Percentiles rank a stretch among this genome's conserved stretches.
phyloP scores from a whole-genome alignment of 2,329 filamentous ascomycete species.

The Fusarium goolgardi region DNA sequence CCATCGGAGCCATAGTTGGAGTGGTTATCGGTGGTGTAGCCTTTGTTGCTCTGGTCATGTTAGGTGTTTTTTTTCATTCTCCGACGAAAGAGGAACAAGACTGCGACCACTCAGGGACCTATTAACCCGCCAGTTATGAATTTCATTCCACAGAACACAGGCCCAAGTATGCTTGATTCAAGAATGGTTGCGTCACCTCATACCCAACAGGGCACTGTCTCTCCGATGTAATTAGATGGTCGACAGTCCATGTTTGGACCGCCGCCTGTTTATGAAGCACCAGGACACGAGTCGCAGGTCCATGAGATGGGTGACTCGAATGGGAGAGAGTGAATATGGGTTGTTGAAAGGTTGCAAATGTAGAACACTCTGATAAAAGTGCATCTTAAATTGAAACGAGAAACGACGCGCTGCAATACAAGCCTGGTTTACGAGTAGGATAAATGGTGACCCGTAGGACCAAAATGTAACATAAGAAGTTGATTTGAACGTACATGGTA shows the following conservation, averaged over 20 bases:
- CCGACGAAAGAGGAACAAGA: not conserved
- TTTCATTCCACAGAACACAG: not conserved
- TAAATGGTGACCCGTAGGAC: too few species aligned
- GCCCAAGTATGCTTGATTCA: not conserved
- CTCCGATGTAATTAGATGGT: not conserved
- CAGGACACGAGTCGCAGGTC: not conserved
- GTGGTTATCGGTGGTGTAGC: not conserved
- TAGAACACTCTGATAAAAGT: not conserved
- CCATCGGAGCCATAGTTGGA: not conserved
- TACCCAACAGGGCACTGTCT: not conserved
- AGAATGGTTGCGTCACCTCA: not conserved
- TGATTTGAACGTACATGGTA: not conserved
- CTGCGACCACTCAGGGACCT: not conserved
- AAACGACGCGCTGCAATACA: accelerated
- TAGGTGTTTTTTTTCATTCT: not conserved
- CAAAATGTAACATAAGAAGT: not conserved
- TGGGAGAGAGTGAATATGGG: not conserved
- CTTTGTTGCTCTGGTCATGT: not conserved
- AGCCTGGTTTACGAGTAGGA: not conserved
- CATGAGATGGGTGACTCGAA: not conserved
- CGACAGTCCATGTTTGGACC: not conserved
- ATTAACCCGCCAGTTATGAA: not conserved
- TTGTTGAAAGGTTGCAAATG: not conserved
- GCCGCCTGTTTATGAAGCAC: not conserved
- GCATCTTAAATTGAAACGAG: not conserved